Evolutionary conservation across 2,329 filamentous ascomycete genomes (phyloP).

Genomic region (Gyromitra esculenta): DNA sequence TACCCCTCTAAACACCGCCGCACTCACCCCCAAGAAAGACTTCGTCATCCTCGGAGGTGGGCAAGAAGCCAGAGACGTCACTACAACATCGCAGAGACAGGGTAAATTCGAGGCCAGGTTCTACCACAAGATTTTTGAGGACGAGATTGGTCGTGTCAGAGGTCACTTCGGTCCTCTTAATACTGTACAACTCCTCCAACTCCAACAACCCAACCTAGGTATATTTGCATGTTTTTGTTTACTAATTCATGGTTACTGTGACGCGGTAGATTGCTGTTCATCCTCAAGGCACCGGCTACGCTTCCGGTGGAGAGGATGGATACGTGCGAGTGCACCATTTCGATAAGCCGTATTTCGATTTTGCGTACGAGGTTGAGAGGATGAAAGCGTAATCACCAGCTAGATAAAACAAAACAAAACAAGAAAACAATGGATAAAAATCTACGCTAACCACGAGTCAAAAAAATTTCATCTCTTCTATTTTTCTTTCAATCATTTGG

Average conservation of each 20-base stretch:
- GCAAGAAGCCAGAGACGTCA: conserved; percentile 98
- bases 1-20: conserved; percentile 94
- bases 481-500: conserved; percentile 18
- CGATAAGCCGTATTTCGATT: conserved; percentile 98
- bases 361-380: conserved; percentile 93
- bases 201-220: not conserved
- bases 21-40: conserved; percentile 94
- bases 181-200: conserved; percentile 67
- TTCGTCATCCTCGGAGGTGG: conserved; percentile 98
- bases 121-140: conserved; percentile 99
- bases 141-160: conserved; percentile 95
- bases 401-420: conserved; percentile 8
- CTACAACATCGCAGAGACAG: conserved; percentile 89
- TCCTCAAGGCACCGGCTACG: conserved; percentile 90
- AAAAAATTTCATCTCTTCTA: not conserved
- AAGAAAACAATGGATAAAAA: conserved; percentile 17
- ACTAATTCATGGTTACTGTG: conserved; percentile 27
- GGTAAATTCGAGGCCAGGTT: conserved; percentile 99
- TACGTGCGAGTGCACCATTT: conserved; percentile 99
- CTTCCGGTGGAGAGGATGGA: conserved; percentile 95
- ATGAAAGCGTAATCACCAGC: conserved; percentile 49
- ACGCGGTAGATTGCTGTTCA: conserved; percentile 74
- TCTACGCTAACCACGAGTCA: conserved; percentile 1
- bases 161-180: conserved; percentile 98
- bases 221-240: not conserved